Percentiles rank a stretch among this genome's conserved stretches.
phyloP scores from a whole-genome alignment of 306 rosid species.

The Macrotyloma uniflorum region DNA sequence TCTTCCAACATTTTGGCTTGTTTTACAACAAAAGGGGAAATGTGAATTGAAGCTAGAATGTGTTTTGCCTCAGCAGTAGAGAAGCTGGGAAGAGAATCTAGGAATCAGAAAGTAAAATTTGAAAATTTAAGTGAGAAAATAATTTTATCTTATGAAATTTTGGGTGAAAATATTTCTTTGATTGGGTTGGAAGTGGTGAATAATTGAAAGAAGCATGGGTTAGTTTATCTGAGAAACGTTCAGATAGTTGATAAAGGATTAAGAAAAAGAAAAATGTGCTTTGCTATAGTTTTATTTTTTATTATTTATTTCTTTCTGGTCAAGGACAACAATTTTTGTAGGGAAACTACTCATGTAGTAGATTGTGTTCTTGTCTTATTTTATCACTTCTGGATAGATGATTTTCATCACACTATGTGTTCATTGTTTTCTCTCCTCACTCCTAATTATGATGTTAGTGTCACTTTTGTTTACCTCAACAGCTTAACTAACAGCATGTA shows the following conservation, averaged over 20 bases:
- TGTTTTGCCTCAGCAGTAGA: background rate
- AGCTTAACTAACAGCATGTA: slow-evolving; percentile 3
- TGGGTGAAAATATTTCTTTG: background rate
- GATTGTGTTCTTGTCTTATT: background rate
- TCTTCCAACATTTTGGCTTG: background rate
- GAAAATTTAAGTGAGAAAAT: background rate
- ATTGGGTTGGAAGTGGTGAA: background rate
- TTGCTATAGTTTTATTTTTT: background rate
- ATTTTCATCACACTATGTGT: background rate
- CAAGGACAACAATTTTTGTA: background rate
- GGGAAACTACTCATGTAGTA: background rate
- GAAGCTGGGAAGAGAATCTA: background rate
- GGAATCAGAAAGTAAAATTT: background rate
- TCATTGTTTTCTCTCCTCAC: background rate
- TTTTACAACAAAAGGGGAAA: background rate
- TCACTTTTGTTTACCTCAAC: background rate
- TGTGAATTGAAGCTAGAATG: background rate
- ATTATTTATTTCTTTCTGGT: background rate
- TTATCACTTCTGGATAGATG: background rate
- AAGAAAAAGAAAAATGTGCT: background rate
- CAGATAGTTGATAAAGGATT: background rate
- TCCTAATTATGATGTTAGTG: background rate
- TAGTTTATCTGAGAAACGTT: background rate
- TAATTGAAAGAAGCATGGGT: background rate
- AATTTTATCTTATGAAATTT: background rate